Evolutionary conservation across 1,284 basidiomycete genomes (phyloP), one percentile per base, ranked within the genome.

Genomic region (Pseudozyma tsukubaensis): DNA sequence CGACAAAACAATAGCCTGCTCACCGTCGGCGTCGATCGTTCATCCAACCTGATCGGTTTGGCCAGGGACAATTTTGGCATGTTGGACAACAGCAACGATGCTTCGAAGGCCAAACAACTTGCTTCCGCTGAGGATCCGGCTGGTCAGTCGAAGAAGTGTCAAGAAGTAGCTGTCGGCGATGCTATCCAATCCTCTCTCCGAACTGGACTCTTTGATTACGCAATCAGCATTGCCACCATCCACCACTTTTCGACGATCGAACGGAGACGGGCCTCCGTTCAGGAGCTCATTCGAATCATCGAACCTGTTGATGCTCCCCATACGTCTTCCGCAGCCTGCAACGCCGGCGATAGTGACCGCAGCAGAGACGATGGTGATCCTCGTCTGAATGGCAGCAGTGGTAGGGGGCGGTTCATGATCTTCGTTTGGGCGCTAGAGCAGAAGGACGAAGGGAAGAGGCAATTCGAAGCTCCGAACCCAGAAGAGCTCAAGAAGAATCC

Each of bases 361-460:
- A 54, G 40, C 34, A 12, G 32, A 4, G 14, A 42, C 4, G 34
- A n/a, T 29, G 45, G 10, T 16, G 67, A 77, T 37, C 21, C 57
- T 9, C 57, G 69, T 0, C 44, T 72, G 3, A 45, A 59, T 2
- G 54, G 57, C 24, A 56, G 61, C 1, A 48, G 13, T 3, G 6
- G 79, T 2, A 89, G 91, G 76, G 91, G 93, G 11, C 90, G 93
- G 8, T 88, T 94, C 61, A 87, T 99, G 73, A 91, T 99, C 78
- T 97, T 97, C 79, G 97, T 98, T n/a, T 99, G 97, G 97, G 95
- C 96, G 1, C 89, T 92, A 57, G 94, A 97, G 82, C 97, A 99
- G 86, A 94, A 96, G 40, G 78, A 78, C 29, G 67, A 80, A 45
- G 75, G 74, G 34, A 72, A 81, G 36, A 60, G 82, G 11, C 69